These are phyloP conservation scores for Epichloe coenophiala DNA, from an alignment of 2,329 filamentous ascomycete genomes.

Conservation along the genomic window DNA sequence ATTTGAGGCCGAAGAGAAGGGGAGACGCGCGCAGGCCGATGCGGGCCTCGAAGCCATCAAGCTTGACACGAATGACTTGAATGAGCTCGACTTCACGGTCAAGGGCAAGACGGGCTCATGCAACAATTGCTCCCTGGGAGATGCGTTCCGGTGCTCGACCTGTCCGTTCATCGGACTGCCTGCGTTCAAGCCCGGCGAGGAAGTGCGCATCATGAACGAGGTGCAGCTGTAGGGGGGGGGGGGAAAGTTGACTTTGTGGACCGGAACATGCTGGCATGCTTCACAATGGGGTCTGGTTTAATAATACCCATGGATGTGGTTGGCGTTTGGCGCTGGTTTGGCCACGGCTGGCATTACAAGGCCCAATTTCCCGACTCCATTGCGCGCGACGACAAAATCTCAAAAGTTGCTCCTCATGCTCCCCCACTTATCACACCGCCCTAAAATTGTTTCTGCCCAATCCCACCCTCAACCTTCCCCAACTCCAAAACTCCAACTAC, in stretches of 20 bases:
- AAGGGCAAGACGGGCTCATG: constrained; percentile 92
- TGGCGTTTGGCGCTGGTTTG: constrained; percentile 2
- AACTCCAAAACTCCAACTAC: no score
- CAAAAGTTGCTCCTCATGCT: no score
- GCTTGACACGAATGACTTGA: constrained; percentile 62
- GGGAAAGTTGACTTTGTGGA: neutral
- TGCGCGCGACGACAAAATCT: no score
- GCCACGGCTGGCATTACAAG: neutral
- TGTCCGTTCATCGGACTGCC: constrained; percentile 82
- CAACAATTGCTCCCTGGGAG: constrained; percentile 84
- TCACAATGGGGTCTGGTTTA: neutral
- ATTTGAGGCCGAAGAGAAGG: constrained; percentile 71
- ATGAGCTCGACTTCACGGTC: constrained; percentile 92
- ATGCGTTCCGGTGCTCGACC: constrained; percentile 66
- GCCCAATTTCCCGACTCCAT: no score
- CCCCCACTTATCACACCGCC: no score
- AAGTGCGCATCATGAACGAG: constrained; percentile 78
- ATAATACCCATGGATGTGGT: constrained; percentile 2
- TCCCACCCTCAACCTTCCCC: no score
- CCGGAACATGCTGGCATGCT: neutral
- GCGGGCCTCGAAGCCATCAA: constrained; percentile 56
- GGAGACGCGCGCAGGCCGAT: constrained; percentile 52
- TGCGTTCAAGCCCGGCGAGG: constrained; percentile 93
- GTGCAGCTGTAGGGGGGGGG: constrained; percentile 51
- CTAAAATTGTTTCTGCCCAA: no score